A percentile compares a stretch with the other conserved stretches of the same genome.
Evolutionary conservation across 176 grass and related monocot genomes (phyloP).

Genomic region (Ampelocalamus luodianensis): DNA sequence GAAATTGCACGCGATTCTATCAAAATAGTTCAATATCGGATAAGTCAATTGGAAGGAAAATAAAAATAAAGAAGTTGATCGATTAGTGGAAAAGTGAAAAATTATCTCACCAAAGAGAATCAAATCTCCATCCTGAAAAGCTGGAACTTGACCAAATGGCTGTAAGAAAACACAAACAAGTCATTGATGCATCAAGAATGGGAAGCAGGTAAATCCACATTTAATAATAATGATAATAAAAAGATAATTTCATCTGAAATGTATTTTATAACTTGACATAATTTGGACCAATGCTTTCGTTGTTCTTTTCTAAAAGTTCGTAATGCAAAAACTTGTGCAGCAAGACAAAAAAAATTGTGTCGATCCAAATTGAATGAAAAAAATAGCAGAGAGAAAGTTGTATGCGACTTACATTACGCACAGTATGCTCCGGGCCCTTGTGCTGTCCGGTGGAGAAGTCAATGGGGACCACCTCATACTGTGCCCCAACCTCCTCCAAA

Average conservation of each 20-base stretch:
- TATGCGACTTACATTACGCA: background rate
- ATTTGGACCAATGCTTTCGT: background rate
- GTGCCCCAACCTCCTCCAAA: constrained; percentile 7
- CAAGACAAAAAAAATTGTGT: background rate
- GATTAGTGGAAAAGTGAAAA: background rate
- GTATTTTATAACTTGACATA: no score
- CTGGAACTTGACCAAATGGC: background rate
- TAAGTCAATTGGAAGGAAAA: background rate
- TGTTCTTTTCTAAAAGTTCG: no score
- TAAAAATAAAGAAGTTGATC: background rate
- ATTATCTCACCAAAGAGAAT: background rate
- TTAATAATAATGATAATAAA: background rate
- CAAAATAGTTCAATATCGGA: background rate
- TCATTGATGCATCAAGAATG: background rate
- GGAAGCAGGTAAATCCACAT: background rate
- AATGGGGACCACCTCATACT: constrained; percentile 22
- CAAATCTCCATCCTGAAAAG: background rate
- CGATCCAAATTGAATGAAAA: no score
- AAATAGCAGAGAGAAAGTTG: background rate
- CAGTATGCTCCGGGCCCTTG: background rate
- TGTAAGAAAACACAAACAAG: background rate
- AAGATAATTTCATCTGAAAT: no score
- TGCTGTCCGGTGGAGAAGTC: background rate
- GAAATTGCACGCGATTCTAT: constrained; percentile 63
- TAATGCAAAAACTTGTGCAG: background rate